Conservation (phyloP, 306 rosid genomes). For the Hippophae rhamnoides region DNA sequence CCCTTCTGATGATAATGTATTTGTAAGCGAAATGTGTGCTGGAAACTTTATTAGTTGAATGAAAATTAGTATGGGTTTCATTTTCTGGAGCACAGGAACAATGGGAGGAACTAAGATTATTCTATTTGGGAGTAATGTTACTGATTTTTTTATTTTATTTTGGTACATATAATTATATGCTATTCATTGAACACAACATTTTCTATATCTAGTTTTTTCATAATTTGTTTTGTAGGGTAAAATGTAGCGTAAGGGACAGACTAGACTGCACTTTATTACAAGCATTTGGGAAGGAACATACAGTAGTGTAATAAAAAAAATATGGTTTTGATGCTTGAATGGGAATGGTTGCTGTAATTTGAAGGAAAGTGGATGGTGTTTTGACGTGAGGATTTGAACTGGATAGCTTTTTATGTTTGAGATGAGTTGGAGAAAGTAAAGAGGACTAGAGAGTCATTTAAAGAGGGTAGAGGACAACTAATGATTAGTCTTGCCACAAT, state of each 20-base stretch:
- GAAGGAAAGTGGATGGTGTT: not conserved
- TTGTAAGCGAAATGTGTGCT: too few species aligned
- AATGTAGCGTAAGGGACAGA: not conserved
- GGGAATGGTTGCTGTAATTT: not conserved
- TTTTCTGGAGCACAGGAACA: too few species aligned
- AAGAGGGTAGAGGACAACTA: too few species aligned
- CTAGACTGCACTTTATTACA: not conserved
- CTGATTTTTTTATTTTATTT: not conserved
- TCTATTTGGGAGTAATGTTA: too few species aligned
- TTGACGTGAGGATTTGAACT: not conserved
- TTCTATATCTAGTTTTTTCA: not conserved
- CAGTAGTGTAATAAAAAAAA: not conserved
- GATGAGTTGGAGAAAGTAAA: too few species aligned
- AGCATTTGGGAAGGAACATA: not conserved
- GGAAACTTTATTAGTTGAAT: too few species aligned
- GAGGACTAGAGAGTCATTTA: too few species aligned
- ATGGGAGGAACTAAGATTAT: too few species aligned
- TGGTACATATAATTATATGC: not conserved
- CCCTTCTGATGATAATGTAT: too few species aligned
- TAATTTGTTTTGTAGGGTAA: not conserved
- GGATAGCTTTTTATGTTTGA: too few species aligned
- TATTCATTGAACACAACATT: not conserved
- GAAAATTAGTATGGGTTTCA: too few species aligned
- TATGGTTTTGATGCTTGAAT: not conserved
- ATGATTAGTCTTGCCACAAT: too few species aligned